Conservation (phyloP, 1,284 basidiomycete species). For the Thecaphora frezii region DNA sequence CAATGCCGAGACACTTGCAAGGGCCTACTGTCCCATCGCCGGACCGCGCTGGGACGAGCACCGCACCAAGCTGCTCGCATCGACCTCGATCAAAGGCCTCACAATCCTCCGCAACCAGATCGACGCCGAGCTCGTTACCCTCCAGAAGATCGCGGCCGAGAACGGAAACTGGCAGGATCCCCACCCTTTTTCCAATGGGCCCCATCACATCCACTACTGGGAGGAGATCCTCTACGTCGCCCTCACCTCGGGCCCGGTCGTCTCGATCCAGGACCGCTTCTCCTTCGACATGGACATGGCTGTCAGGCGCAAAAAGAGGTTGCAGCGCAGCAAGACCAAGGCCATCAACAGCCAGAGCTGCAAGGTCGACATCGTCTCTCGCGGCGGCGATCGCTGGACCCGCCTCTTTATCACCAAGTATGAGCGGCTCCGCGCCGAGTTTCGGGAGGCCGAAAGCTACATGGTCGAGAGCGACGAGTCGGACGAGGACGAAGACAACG, state of each 20-base stretch:
- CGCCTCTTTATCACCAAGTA: constrained; percentile 35
- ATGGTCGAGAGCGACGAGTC: constrained; percentile 20
- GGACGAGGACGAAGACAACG: constrained; percentile 8
- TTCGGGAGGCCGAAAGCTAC: constrained; percentile 45
- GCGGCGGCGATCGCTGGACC: constrained; percentile 36
- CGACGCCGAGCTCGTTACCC: constrained; percentile 21
- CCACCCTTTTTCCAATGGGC: constrained; percentile 39
- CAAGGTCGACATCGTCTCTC: constrained; percentile 44
- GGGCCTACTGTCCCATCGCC: constrained; percentile 24
- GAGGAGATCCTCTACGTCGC: constrained; percentile 34
- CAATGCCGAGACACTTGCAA: constrained; percentile 15
- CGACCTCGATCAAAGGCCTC: constrained; percentile 34
- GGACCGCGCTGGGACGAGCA: constrained; percentile 32
- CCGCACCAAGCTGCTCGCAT: constrained; percentile 16
- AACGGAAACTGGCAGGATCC: constrained; percentile 20
- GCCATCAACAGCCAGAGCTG: constrained; percentile 18
- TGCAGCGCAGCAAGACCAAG: constrained; percentile 7
- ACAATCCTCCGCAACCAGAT: constrained; percentile 20
- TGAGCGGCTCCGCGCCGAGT: constrained; percentile 33
- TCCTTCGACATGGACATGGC: constrained; percentile 20
- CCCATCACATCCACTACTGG: constrained; percentile 35
- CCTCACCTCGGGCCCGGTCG: constrained; percentile 22
- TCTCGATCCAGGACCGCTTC: constrained; percentile 28
- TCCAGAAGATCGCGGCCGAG: constrained; percentile 17
- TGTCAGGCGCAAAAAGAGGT: constrained; percentile 14